phyloP scores from a whole-genome alignment of 176 grass and related monocot genomes.

The Carex scoparia region DNA sequence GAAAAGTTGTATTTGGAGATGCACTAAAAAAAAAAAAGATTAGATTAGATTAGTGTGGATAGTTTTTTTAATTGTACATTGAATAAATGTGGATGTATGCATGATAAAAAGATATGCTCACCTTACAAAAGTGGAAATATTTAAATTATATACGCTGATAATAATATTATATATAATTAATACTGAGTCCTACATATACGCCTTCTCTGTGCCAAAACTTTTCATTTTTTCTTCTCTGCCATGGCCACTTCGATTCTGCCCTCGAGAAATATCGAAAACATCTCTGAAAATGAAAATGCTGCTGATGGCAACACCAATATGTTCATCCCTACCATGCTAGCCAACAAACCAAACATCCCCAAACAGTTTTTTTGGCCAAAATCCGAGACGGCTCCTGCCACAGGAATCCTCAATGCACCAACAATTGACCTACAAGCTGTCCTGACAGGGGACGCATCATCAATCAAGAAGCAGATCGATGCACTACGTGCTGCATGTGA shows the following conservation, averaged over 20 bases:
- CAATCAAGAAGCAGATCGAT: slow-evolving; percentile 18
- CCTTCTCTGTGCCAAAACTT: neutral
- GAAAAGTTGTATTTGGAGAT: neutral
- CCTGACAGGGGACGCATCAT: slow-evolving; percentile 14
- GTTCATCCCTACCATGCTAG: slow-evolving; percentile 5
- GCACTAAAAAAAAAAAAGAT: neutral
- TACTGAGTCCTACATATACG: neutral
- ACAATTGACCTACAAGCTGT: slow-evolving; percentile 43
- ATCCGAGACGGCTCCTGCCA: slow-evolving; percentile 15
- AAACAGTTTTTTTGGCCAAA: slow-evolving; percentile 56
- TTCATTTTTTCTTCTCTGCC: neutral
- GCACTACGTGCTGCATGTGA: slow-evolving; percentile 35
- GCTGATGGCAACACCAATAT: neutral
- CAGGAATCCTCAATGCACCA: slow-evolving; percentile 40
- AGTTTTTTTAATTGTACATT: neutral
- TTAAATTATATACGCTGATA: neutral
- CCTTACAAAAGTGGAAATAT: neutral
- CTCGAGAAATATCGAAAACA: neutral
- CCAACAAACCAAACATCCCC: slow-evolving; percentile 31
- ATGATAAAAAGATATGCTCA: neutral
- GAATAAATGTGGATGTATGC: neutral
- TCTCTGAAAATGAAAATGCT: neutral
- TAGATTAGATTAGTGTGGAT: neutral
- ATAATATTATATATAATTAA: neutral
- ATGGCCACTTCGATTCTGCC: neutral